Evolutionary conservation across 495 filamentous ascomycete genomes (phyloP).

Genomic region (Penicillium argentinense): DNA sequence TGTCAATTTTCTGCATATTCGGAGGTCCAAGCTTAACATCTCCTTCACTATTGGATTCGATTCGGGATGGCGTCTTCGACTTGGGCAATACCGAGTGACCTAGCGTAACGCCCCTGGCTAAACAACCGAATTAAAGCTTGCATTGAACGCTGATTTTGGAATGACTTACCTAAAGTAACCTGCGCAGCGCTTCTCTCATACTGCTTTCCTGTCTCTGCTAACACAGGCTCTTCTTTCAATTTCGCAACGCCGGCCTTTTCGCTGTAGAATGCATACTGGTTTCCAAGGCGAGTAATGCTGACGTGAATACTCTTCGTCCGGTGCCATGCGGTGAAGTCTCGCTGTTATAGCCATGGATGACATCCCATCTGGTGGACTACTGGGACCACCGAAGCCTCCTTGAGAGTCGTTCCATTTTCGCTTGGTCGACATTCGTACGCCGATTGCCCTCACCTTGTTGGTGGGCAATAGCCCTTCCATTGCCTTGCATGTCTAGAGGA

Average conservation of each 20-base stretch:
- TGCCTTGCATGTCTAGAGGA: constrained; percentile 60
- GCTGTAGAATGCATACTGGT: constrained; percentile 65
- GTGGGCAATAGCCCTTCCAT: constrained; percentile 61
- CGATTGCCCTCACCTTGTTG: constrained; percentile 64
- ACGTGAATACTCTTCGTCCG: constrained; percentile 57
- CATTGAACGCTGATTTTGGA: constrained; percentile 6
- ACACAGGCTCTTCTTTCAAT: constrained; percentile 60
- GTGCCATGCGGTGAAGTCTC: constrained; percentile 55
- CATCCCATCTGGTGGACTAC: constrained; percentile 66
- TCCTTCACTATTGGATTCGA: constrained; percentile 56
- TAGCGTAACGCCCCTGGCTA: constrained; percentile 64
- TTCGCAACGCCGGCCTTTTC: constrained; percentile 47
- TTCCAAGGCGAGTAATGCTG: constrained; percentile 67
- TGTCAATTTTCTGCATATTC: constrained; percentile 55
- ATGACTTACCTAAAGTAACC: constrained; percentile 58
- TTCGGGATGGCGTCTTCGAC: constrained; percentile 54
- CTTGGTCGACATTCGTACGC: constrained; percentile 75
- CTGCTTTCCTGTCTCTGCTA: constrained; percentile 61
- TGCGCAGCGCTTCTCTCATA: constrained; percentile 63
- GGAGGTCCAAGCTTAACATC: constrained; percentile 55
- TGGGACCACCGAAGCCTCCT: constrained; percentile 57
- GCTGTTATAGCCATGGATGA: constrained; percentile 64
- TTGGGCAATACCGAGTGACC: constrained; percentile 69
- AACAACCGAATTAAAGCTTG: constrained; percentile 22
- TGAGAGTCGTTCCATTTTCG: constrained; percentile 66